Conservation (phyloP, 805 yeast species). For the Jamesozyma hellenica region DNA sequence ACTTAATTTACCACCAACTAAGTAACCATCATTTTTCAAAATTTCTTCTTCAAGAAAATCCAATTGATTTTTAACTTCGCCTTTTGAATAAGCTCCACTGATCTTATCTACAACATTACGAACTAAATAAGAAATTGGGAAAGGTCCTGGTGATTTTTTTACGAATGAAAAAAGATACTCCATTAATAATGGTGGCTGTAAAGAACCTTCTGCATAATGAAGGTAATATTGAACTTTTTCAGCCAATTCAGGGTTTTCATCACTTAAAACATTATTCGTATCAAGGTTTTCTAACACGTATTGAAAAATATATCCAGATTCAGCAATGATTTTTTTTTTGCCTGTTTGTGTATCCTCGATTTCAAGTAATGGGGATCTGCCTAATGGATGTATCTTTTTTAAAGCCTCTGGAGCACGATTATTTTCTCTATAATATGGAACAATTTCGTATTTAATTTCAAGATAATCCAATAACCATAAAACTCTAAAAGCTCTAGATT, state of each 20-base stretch:
- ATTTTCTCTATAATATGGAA: conserved; percentile 41
- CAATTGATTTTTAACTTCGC: conserved; percentile 36
- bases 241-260: conserved; percentile 32
- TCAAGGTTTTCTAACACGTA: conserved; percentile 46
- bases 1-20: conserved; percentile 42
- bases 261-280: conserved; percentile 29
- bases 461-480: conserved; percentile 59
- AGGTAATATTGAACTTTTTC: conserved; percentile 41
- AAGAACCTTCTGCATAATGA: conserved; percentile 53
- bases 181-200: conserved; percentile 40
- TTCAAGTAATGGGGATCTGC: conserved; percentile 54
- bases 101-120: conserved; percentile 36
- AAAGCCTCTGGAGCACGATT: conserved; percentile 41
- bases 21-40: conserved; percentile 30
- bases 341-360: conserved; percentile 29
- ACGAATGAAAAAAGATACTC: conserved; percentile 31
- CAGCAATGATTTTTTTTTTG: conserved; percentile 35
- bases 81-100: conserved; percentile 39
- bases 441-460: conserved; percentile 43
- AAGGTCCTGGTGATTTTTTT: conserved; percentile 35
- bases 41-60: conserved; percentile 35
- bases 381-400: conserved; percentile 47
- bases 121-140: conserved; percentile 38
- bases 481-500: conserved; percentile 52
- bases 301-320: conserved; percentile 50